Evolutionary conservation across 2,329 filamentous ascomycete genomes (phyloP).

Genomic region (Ophiostoma triangulosporum): DNA sequence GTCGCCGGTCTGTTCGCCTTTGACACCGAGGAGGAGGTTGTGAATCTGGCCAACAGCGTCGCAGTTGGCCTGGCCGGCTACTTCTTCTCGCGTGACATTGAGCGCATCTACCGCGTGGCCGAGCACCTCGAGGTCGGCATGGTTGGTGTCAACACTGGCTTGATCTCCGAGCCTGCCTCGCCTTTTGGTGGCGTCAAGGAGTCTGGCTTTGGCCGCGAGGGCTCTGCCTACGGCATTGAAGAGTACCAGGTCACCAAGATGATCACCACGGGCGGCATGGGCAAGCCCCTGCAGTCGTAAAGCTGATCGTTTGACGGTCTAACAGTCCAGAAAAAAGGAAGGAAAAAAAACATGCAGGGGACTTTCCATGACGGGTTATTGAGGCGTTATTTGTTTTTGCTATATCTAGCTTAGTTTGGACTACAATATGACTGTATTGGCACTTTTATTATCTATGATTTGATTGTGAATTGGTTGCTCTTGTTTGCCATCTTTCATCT

Average conservation of each 20-base stretch:
- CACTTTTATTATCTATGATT: no score
- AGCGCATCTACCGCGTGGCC: conserved; percentile 46
- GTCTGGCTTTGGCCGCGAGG: conserved; percentile 69
- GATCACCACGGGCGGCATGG: conserved; percentile 42
- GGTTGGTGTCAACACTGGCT: conserved; percentile 71
- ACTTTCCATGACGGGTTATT: neutral
- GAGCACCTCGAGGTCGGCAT: conserved; percentile 71
- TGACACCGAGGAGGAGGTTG: conserved; percentile 75
- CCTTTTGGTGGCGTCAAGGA: conserved; percentile 73
- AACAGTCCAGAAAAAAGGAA: no score
- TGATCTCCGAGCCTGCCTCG: conserved; percentile 43
- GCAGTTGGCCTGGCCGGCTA: conserved; percentile 88
- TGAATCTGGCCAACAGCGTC: conserved; percentile 65
- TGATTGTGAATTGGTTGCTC: no score
- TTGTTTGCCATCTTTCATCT: no score
- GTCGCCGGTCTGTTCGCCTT: conserved; percentile 86
- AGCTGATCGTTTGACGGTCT: neutral
- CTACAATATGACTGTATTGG: neutral
- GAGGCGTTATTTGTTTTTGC: neutral
- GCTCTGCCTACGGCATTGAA: conserved; percentile 61
- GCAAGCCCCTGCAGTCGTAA: conserved; percentile 34
- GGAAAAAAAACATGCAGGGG: neutral
- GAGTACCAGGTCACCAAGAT: conserved; percentile 68
- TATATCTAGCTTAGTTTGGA: neutral
- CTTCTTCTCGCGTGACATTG: conserved; percentile 63